phyloP scores from a whole-genome alignment of 331 rosid genomes.

The Arachis monticola region DNA sequence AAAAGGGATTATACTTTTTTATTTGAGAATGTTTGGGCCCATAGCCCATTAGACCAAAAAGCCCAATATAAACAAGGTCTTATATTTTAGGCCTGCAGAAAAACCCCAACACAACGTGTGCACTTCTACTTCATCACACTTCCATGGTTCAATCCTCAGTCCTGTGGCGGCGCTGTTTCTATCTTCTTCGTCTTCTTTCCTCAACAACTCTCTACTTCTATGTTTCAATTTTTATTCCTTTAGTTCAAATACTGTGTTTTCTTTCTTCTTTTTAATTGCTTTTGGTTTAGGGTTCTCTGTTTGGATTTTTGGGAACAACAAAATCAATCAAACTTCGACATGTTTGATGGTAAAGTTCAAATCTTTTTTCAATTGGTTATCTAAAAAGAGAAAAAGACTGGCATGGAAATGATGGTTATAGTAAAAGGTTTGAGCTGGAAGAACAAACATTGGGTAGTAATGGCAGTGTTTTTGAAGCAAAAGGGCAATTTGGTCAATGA shows the following conservation, averaged over 20 bases:
- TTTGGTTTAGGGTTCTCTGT: neutral
- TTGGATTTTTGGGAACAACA: neutral
- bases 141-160: neutral
- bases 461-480: conserved; percentile 37
- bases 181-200: neutral
- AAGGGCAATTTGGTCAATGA: conserved; percentile 10
- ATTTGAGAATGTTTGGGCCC: too few species aligned
- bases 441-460: conserved; percentile 37
- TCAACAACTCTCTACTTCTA: neutral
- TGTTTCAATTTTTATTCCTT: neutral
- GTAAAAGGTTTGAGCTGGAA: conserved; percentile 94
- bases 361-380: neutral
- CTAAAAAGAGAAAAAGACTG: neutral
- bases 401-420: conserved; percentile 70
- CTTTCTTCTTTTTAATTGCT: too few species aligned
- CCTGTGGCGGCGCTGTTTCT: neutral
- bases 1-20: too few species aligned
- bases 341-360: neutral
- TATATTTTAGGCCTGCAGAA: neutral
- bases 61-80: neutral
- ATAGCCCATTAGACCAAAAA: too few species aligned
- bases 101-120: too few species aligned
- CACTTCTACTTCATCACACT: neutral
- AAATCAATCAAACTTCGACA: neutral
- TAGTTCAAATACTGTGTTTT: neutral